Evolutionary conservation across 495 filamentous ascomycete genomes (phyloP), one percentile per base, ranked within the genome.

Genomic region (Venustampulla echinocandica): DNA sequence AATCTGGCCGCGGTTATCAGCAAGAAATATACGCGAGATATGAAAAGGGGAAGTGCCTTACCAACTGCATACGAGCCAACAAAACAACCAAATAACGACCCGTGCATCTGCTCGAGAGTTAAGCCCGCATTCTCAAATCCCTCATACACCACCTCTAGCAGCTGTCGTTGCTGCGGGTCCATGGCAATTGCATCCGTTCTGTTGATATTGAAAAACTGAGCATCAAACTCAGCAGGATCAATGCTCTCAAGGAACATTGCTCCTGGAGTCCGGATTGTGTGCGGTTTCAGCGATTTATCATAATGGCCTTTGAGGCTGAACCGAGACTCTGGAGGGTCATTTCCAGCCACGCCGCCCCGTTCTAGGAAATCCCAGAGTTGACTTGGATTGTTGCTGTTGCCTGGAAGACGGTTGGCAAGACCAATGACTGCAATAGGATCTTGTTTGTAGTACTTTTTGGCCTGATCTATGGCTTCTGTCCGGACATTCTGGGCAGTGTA

Each of bases 371-470:
- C 56, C 77, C 78, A 84, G 43, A 82, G 67, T 33, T 61, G 65
- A 28, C 64, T 60, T 15, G 73, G 69, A 50, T 55, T 66, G 33
- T 64, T 67, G 40, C 68, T 68, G 46, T 71, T 68, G 7, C 70
- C 77, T 7, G 80, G 77, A 46, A 82, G 75, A 25, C 76, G 71
- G 43, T 73, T 80, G 19, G 68, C 69, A 61, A 80, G 68, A 23
- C 79, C 77, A 42, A 80, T 59, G 22, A 82, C 67, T n/a, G 77
- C 79, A 42, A 80, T 76, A 4, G 80, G 79, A 6, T 51, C 51
- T 37, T 41, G 50, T n/a, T n/a, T n/a, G 39, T 1, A 41, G 33
- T n/a, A 35, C n/a, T 35, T 15, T 35, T 10, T n/a, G 13, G 27
- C 18, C 18, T 35, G 33, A 35, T 35, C 4, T 14, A 15, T 5